Conservation (phyloP, 768 basidiomycete genomes). For the Amanita pallidorosea region DNA sequence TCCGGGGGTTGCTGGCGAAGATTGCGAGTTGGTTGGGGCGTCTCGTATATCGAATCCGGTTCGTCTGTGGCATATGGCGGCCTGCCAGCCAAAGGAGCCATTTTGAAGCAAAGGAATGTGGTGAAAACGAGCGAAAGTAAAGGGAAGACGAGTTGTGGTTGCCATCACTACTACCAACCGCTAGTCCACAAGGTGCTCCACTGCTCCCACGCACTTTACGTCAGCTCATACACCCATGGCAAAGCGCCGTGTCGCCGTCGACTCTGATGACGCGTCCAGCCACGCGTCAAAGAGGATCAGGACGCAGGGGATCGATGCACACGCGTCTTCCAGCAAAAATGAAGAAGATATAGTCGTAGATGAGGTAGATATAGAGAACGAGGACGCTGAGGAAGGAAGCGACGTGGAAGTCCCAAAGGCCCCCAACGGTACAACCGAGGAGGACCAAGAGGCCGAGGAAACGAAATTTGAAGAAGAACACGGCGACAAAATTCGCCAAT, state of each 20-base stretch:
- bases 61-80: conserved; percentile 64
- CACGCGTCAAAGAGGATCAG: conserved; percentile 22
- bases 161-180: neutral
- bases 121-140: neutral
- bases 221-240: conserved; percentile 26
- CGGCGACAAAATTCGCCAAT: conserved; percentile 42
- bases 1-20: conserved; percentile 33
- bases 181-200: neutral
- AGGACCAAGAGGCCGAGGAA: conserved; percentile 46
- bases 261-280: conserved; percentile 31
- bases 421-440: conserved; percentile 18
- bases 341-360: conserved; percentile 24
- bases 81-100: conserved; percentile 45
- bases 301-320: conserved; percentile 14
- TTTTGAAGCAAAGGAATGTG: conserved; percentile 8
- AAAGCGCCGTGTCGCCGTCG: conserved; percentile 37
- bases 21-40: conserved; percentile 29
- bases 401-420: conserved; percentile 15
- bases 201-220: conserved; percentile 1
- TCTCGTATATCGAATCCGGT: conserved; percentile 49
- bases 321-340: conserved; percentile 10
- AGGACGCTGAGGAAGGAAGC: conserved; percentile 16
- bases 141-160: neutral
- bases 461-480: conserved; percentile 55
- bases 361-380: conserved; percentile 16